A percentile compares a stretch with the other conserved stretches of the same genome.
Evolutionary conservation across 2,329 filamentous ascomycete species (phyloP).

Genomic region (Fonsecaea nubica): DNA sequence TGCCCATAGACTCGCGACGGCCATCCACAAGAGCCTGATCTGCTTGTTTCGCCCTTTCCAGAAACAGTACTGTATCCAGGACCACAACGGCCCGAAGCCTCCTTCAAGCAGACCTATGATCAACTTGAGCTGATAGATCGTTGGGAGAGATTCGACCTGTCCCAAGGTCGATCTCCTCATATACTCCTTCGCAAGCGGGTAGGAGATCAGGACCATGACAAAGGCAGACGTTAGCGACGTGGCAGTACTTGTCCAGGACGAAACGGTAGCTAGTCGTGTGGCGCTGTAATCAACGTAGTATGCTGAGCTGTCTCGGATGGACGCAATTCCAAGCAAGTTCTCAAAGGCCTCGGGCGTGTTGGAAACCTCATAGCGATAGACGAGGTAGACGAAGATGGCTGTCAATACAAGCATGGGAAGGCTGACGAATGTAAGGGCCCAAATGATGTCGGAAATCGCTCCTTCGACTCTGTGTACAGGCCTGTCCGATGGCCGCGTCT

Average conservation of each 20-base stretch:
- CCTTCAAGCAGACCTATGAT: conserved; percentile 14
- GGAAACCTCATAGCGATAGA: conserved; percentile 21
- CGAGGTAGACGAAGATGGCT: conserved; percentile 18
- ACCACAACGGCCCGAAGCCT: conserved; percentile 4
- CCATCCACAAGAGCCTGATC: not conserved
- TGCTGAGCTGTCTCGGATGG: conserved; percentile 16
- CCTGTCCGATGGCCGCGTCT: not conserved
- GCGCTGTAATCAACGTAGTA: conserved; percentile 37
- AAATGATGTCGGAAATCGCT: conserved; percentile 20
- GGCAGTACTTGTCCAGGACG: conserved; percentile 40
- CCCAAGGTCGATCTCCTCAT: conserved; percentile 14
- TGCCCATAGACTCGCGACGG: not conserved
- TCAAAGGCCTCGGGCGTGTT: not conserved
- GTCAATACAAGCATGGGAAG: conserved; percentile 28
- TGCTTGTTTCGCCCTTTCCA: conserved; percentile 5
- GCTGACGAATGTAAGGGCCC: conserved; percentile 17
- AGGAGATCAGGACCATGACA: conserved; percentile 40
- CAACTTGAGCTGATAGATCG: conserved; percentile 14
- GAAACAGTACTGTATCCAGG: conserved; percentile 13
- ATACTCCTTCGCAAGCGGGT: conserved; percentile 36
- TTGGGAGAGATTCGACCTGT: conserved; percentile 4
- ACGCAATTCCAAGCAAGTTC: not conserved
- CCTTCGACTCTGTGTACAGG: conserved; percentile 3
- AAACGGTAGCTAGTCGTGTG: conserved; percentile 35
- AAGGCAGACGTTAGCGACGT: conserved; percentile 38